Percentiles rank a stretch among this genome's conserved stretches.
Evolutionary conservation across 108 stramenopile species (phyloP).

Genomic region (Cyclotella cryptica): DNA sequence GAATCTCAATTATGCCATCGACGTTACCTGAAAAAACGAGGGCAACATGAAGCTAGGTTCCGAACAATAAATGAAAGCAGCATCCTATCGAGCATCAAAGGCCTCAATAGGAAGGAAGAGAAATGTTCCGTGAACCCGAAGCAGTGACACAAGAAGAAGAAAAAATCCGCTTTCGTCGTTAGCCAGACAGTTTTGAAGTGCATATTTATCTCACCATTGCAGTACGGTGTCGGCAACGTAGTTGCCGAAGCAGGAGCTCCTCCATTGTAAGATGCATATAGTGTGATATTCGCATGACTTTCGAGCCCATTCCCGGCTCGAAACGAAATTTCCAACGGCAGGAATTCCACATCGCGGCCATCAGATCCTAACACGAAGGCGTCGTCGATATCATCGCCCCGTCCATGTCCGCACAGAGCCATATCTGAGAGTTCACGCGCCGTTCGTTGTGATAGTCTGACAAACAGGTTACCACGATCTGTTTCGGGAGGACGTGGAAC

Average conservation of each 20-base stretch:
- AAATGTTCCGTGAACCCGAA: conserved; percentile 50
- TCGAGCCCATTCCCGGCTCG: not conserved
- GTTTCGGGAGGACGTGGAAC: conserved; percentile 17
- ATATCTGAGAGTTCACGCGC: not conserved
- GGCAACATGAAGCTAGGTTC: too few species aligned
- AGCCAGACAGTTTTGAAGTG: too few species aligned
- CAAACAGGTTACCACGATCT: conserved; percentile 16
- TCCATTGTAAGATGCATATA: conserved; percentile 79
- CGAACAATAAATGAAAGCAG: not conserved
- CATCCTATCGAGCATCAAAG: not conserved
- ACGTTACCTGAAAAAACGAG: not conserved
- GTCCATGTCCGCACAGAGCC: not conserved
- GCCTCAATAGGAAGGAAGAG: conserved; percentile 70
- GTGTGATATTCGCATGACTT: conserved; percentile 11
- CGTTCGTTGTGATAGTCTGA: not conserved
- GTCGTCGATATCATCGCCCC: not conserved
- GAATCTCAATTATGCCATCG: conserved; percentile 44
- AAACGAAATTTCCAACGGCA: too few species aligned
- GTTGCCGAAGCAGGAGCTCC: conserved; percentile 46
- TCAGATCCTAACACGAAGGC: not conserved
- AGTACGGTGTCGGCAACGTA: too few species aligned
- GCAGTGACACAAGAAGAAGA: conserved; percentile 6
- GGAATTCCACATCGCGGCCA: not conserved
- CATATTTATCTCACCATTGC: too few species aligned
- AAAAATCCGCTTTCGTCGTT: too few species aligned